These are phyloP conservation scores for Tetrahymena elliotti DNA, from an alignment of 73 alveolate species.

Conservation along the genomic window DNA sequence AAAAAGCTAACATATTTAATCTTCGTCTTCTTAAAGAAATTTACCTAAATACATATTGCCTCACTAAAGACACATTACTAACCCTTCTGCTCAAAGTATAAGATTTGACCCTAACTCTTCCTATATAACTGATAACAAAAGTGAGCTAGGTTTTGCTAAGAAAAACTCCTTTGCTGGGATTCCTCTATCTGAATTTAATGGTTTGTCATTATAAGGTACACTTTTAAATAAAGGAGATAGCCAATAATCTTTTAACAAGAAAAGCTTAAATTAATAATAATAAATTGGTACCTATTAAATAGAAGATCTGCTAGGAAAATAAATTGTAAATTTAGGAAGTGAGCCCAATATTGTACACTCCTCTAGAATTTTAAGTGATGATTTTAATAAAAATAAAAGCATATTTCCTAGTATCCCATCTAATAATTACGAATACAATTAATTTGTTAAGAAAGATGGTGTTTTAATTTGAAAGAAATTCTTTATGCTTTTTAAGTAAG, in stretches of 20 bases:
- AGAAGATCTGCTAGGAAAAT: background rate
- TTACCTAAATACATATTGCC: background rate
- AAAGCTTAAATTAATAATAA: background rate
- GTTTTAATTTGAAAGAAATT: background rate
- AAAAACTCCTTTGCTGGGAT: background rate
- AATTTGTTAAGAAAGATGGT: background rate
- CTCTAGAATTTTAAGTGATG: background rate
- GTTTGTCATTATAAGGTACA: background rate
- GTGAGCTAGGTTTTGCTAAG: background rate
- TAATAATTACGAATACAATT: background rate
- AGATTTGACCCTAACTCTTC: background rate
- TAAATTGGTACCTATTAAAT: background rate
- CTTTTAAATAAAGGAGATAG: background rate
- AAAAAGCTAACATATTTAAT: background rate
- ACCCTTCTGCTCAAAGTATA: background rate
- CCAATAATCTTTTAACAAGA: background rate
- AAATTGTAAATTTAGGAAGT: background rate
- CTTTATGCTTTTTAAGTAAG: background rate
- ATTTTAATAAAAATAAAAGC: background rate
- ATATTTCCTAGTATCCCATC: background rate
- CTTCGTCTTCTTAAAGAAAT: background rate
- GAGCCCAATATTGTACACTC: background rate
- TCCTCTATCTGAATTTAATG: background rate
- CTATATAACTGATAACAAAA: background rate
- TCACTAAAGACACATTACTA: background rate